phyloP scores from a whole-genome alignment of 345 rosid genomes.

The Salix caprea region DNA sequence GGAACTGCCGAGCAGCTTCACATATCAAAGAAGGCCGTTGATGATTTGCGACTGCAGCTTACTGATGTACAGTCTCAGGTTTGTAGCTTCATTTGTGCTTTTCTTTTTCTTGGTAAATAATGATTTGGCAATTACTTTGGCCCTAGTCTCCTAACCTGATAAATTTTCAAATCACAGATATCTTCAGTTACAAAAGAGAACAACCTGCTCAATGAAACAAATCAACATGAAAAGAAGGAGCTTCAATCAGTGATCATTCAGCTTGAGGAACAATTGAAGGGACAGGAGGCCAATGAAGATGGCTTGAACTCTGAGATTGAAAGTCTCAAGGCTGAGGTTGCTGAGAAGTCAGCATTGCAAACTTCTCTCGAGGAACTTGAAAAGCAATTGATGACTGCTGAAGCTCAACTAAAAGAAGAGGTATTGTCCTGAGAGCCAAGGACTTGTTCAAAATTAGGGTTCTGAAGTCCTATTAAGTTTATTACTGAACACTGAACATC shows the following conservation, averaged over 20 bases:
- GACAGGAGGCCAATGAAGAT: conserved; percentile 42
- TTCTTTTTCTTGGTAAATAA: neutral
- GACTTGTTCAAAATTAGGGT: neutral
- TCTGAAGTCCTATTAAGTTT: neutral
- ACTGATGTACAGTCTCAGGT: conserved; percentile 82
- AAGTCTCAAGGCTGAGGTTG: conserved; percentile 42
- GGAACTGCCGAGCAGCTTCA: conserved; percentile 56
- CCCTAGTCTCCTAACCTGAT: neutral
- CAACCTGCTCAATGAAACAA: conserved; percentile 55
- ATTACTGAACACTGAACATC: conserved; percentile 1
- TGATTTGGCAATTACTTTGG: neutral
- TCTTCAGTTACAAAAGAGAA: conserved; percentile 68
- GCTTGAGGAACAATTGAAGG: conserved; percentile 58
- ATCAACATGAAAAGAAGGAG: conserved; percentile 58
- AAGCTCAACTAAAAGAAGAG: conserved; percentile 49
- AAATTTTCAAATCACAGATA: conserved; percentile 41
- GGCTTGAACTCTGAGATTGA: conserved; percentile 42
- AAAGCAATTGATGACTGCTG: conserved; percentile 37
- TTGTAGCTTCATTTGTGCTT: conserved; percentile 18
- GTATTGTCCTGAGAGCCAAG: conserved; percentile 22
- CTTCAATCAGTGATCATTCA: conserved; percentile 54
- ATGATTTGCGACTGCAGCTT: conserved; percentile 56
- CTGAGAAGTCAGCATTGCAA: conserved; percentile 49
- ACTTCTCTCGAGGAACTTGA: conserved; percentile 57
- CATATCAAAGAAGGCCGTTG: conserved; percentile 52